phyloP scores from a whole-genome alignment of 2,329 filamentous ascomycete genomes.

The Ustulina deusta region DNA sequence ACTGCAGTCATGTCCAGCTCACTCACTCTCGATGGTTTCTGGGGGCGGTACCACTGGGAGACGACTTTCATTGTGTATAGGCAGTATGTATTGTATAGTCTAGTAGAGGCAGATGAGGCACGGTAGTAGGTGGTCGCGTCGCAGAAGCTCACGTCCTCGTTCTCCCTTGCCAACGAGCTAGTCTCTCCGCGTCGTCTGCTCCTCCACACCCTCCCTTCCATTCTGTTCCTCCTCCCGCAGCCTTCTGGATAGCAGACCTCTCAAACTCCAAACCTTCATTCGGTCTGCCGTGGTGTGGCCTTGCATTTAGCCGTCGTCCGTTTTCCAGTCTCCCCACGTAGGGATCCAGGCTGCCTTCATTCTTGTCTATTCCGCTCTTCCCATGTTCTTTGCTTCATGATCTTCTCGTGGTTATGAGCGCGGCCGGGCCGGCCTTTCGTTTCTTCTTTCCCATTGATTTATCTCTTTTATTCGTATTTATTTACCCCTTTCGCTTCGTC shows the following conservation, averaged over 20 bases:
- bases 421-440: constrained; percentile 56
- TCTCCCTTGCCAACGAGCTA: constrained; percentile 36
- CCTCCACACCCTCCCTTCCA: constrained; percentile 30
- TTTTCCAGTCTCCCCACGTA: constrained; percentile 33
- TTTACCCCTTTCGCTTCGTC: constrained; percentile 44
- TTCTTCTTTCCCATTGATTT: constrained; percentile 49
- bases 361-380: constrained; percentile 27
- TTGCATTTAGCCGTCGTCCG: constrained; percentile 40
- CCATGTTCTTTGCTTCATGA: constrained; percentile 54
- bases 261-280: constrained; percentile 35
- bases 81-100: not conserved
- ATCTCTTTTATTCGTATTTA: constrained; percentile 38
- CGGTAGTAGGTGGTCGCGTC: constrained; percentile 36
- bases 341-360: constrained; percentile 39
- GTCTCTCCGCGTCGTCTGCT: constrained; percentile 26
- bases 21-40: constrained; percentile 4
- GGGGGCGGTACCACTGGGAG: not conserved
- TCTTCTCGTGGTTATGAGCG: constrained; percentile 52
- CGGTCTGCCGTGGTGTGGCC: constrained; percentile 30
- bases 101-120: not conserved
- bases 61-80: not conserved
- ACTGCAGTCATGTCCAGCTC: constrained; percentile 22
- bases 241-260: constrained; percentile 39
- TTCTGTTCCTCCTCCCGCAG: constrained; percentile 43
- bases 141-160: constrained; percentile 22